Base-by-base conservation (phyloP, 371 early-diverging fungal species). In the Thermomucor indicae-seudaticae region DNA sequence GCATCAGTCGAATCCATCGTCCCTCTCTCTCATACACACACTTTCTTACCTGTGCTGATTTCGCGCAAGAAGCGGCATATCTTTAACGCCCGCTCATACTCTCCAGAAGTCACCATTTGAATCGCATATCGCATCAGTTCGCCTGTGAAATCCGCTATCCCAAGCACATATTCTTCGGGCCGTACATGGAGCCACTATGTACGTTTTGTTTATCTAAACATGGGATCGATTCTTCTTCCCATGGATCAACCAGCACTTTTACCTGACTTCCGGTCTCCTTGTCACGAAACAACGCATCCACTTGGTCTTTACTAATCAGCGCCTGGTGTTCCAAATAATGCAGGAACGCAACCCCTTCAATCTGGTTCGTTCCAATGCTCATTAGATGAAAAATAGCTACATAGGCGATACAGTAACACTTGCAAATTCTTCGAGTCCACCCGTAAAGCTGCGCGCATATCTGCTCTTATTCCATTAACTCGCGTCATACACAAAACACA, bases 51-150 rank as follows among this genome's bases (percentile, higher is more conserved):
- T 39, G 53, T 29, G 35, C 68, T 70, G 41, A 86, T 55, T 16
- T 56, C 57, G 28, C 80, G 65, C 24, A 86, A 41, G 30, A 80
- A 68, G 10, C 45, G 49, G 30, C 81, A 72, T 23, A 81, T 72
- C 3, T 64, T 49, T 51, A 69, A 65, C 3, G 80, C 79, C 8
- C 63, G 58, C n/a, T 67, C 67, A 30, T 68, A 65, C 29, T 64
- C 48, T 41, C 83, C 62, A 42, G 67, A 34, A 37, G 67, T 63
- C 30, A 69, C 75, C 49, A 44, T 60, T 40, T 83, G 73, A 57
- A 86, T 84, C 4, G 80, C 79, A 19, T 76, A 62, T 30, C 86
- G 71, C 86, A 86, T 85, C 42, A 88, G 51, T 54, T 86, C 86
- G 31, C 88, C 88, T 12, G 86, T 84, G 32, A 86, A 72, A 64